A percentile compares a stretch with the other conserved stretches of the same genome.
These are phyloP conservation scores for Penicillium desertorum DNA, from an alignment of 495 filamentous ascomycete genomes.

Conservation along the genomic window DNA sequence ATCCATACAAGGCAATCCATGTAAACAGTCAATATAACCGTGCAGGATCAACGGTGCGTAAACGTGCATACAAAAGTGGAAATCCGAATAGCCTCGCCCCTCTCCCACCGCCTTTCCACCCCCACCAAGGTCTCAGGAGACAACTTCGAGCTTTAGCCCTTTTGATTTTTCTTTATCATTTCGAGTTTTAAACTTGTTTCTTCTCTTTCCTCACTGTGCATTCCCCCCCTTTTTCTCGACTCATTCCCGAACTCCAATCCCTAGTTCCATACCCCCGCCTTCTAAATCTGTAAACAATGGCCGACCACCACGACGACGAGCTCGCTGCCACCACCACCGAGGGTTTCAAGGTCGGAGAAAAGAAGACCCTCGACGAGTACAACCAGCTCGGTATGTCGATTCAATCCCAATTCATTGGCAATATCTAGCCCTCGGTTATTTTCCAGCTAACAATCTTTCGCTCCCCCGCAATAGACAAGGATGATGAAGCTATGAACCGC, in stretches of 20 bases:
- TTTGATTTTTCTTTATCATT: slow-evolving; percentile 14
- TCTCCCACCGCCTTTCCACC: slow-evolving; percentile 53
- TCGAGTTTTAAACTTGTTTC: background rate
- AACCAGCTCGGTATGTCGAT: slow-evolving; percentile 75
- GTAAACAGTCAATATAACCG: slow-evolving; percentile 1
- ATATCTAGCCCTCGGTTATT: background rate
- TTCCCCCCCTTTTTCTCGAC: background rate
- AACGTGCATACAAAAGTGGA: slow-evolving; percentile 7
- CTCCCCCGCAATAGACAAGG: slow-evolving; percentile 44
- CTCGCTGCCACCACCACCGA: slow-evolving; percentile 80
- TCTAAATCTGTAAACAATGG: slow-evolving; percentile 53
- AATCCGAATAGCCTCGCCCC: slow-evolving; percentile 36
- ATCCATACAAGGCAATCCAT: background rate
- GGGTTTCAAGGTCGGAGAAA: slow-evolving; percentile 97
- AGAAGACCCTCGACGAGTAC: slow-evolving; percentile 95
- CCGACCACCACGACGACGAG: slow-evolving; percentile 75
- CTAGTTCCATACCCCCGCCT: slow-evolving; percentile 25
- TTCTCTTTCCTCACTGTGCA: background rate
- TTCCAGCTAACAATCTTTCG: slow-evolving; percentile 8
- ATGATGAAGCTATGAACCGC: slow-evolving; percentile 90
- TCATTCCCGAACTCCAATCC: background rate
- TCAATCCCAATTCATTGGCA: background rate
- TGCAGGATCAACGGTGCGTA: slow-evolving; percentile 6
- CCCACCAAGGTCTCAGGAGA: slow-evolving; percentile 37
- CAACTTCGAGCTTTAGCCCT: slow-evolving; percentile 11